These are phyloP conservation scores for Erysimum cheiri DNA, from an alignment of 441 rosid species.

Conservation along the genomic window DNA sequence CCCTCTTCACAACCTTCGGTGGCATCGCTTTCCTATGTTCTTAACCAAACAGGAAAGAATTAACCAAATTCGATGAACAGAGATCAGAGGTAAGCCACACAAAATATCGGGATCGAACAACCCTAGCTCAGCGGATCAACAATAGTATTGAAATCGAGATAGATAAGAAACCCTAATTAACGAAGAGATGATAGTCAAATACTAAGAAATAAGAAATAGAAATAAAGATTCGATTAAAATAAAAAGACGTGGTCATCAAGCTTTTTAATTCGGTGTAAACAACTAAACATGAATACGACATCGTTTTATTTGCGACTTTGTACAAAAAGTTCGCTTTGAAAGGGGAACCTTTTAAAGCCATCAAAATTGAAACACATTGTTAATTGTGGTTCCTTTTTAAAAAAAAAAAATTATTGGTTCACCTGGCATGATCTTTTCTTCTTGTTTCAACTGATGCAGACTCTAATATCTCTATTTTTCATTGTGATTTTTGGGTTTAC, in stretches of 20 bases:
- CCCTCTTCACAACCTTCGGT: conserved; percentile 76
- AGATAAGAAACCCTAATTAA: conserved; percentile 37
- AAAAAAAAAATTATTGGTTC: too few relatives aligned
- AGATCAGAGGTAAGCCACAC: conserved; percentile 5
- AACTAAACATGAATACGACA: too few relatives aligned
- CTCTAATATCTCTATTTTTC: too few relatives aligned
- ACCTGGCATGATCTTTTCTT: too few relatives aligned
- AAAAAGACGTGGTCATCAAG: conserved; percentile 37
- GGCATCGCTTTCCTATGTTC: conserved; percentile 53
- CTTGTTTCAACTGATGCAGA: too few relatives aligned
- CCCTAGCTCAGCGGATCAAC: conserved; percentile 34
- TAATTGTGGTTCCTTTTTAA: too few relatives aligned
- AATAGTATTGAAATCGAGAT: conserved; percentile 25
- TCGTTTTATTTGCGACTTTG: too few relatives aligned
- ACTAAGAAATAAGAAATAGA: neutral
- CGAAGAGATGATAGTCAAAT: conserved; percentile 29
- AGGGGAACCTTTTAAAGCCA: too few relatives aligned
- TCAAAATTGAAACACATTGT: too few relatives aligned
- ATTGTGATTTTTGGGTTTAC: too few relatives aligned
- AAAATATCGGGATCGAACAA: conserved; percentile 26
- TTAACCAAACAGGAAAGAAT: neutral
- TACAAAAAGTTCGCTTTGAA: too few relatives aligned
- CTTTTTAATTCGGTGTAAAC: conserved; percentile 24
- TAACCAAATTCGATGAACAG: conserved; percentile 24
- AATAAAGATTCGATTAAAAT: neutral